Conservation (phyloP, 805 yeast genomes). For the Suhomyces tanzawaensis region DNA sequence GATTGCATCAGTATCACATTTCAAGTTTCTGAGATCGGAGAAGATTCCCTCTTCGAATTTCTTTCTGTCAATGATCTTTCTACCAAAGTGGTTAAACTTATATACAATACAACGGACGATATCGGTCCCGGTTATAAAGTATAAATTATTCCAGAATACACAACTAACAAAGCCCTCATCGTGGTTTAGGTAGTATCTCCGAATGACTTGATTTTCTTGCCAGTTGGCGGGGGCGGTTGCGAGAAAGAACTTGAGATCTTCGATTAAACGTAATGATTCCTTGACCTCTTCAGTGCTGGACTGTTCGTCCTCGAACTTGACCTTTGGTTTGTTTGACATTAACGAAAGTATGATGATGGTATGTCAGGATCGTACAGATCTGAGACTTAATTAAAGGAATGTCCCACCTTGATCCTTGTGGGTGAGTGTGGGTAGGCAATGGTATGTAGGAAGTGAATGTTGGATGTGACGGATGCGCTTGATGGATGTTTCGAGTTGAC, state of each 20-base stretch:
- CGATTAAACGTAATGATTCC: slow-evolving; percentile 61
- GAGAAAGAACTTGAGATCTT: slow-evolving; percentile 79
- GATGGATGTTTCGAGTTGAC: slow-evolving; percentile 3
- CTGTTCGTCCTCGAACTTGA: slow-evolving; percentile 6
- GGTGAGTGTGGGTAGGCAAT: background rate
- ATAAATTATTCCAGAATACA: slow-evolving; percentile 86
- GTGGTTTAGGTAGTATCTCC: slow-evolving; percentile 79
- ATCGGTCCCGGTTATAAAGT: slow-evolving; percentile 93
- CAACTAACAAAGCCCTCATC: slow-evolving; percentile 93
- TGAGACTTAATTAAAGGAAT: background rate
- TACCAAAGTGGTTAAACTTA: slow-evolving; percentile 85
- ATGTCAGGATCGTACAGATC: background rate
- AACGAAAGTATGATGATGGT: background rate
- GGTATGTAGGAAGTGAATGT: background rate
- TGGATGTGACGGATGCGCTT: background rate
- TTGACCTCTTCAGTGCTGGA: slow-evolving; percentile 16
- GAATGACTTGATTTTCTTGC: slow-evolving; percentile 83
- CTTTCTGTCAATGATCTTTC: slow-evolving; percentile 79
- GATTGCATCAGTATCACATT: slow-evolving; percentile 83
- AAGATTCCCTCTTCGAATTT: slow-evolving; percentile 97
- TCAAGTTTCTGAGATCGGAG: slow-evolving; percentile 82
- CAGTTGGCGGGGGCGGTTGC: slow-evolving; percentile 95
- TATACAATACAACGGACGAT: slow-evolving; percentile 89
- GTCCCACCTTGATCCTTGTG: too few species aligned
- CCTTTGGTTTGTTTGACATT: slow-evolving; percentile 5